These are phyloP conservation scores for Linum lewisii DNA, from an alignment of 345 rosid species.

Conservation along the genomic window DNA sequence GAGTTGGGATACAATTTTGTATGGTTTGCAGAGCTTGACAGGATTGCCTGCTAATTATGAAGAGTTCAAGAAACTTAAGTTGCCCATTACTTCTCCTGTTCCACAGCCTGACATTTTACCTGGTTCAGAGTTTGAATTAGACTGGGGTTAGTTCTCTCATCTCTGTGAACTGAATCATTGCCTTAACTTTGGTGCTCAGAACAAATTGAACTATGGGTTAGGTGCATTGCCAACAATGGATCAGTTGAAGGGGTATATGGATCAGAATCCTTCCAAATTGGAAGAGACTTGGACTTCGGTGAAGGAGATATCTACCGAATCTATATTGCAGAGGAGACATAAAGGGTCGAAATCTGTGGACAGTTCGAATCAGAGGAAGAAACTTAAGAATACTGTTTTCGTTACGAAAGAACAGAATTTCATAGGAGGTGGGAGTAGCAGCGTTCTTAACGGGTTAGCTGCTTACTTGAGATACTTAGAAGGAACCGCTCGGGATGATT, in stretches of 20 bases:
- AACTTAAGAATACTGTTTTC: conserved; percentile 44
- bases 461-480: conserved; percentile 80
- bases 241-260: conserved; percentile 49
- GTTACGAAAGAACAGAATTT: conserved; percentile 36
- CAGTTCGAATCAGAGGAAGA: conserved; percentile 27
- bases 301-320: conserved; percentile 41
- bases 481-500: conserved; percentile 77
- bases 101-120: conserved; percentile 22
- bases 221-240: conserved; percentile 66
- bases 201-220: conserved; percentile 35
- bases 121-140: conserved; percentile 28
- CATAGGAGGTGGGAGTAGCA: conserved; percentile 68
- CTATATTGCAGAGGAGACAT: conserved; percentile 32
- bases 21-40: conserved; percentile 31
- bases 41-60: conserved; percentile 51
- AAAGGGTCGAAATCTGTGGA: conserved; percentile 14
- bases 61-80: conserved; percentile 43
- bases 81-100: conserved; percentile 36
- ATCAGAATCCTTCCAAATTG: conserved; percentile 27
- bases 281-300: conserved; percentile 36
- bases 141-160: conserved; percentile 86
- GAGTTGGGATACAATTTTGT: conserved; percentile 1
- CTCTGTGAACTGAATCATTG: neutral
- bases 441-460: conserved; percentile 52
- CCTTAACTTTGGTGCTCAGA: conserved; percentile 7